Evolutionary conservation across 1,284 basidiomycete genomes (phyloP), one percentile per base, ranked within the genome.

Genomic region (Apiotrichum gracile): DNA sequence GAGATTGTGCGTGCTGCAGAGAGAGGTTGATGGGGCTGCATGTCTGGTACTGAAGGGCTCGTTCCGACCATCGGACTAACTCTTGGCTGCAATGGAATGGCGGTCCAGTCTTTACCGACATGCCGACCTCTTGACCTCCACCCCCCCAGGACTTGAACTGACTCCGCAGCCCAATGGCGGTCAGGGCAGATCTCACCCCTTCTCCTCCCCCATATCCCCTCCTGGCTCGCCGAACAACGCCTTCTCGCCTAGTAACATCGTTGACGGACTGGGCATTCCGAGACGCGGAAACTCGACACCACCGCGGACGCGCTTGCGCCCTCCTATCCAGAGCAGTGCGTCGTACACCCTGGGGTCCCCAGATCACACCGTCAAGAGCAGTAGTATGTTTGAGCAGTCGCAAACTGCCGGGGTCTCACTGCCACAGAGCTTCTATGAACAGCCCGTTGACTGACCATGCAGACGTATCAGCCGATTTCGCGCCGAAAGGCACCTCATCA

Each of bases 301-400:
- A 21, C 43, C 43, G 19, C 27, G 31, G 10, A 3, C 29, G 3
- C 43, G 43, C 8, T 5, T 26, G 9, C 43, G 43, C 12, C 43
- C 43, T 19, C 27, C 43, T 6, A 33, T 45, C 29, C 29, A 45
- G n/a, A 45, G 43, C 29, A 45, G 31, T 21, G 29, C 43, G 12
- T 45, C 43, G 10, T 45, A 33, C 43, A 45, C 43, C 29, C n/a
- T 45, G 16, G 43, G 43, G n/a, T 45, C 43, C 2, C 43, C 43
- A 4, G 26, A 45, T 10, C 43, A 45, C 43, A 34, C 27, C 12
- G 17, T 14, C 25, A 22, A 19, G 16, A 43, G 41, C 26, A 17
- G 41, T 19, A 38, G 37, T 38, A 38, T 19, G 37, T 38, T 13
- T 17, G 8, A 13, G 5, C 37, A 38, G 5, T 3, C 17, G 7